Percentiles rank a stretch among this genome's conserved stretches.
These are phyloP conservation scores for Cryptococcus sp. DNA, from an alignment of 1,284 basidiomycete genomes.

Conservation along the genomic window DNA sequence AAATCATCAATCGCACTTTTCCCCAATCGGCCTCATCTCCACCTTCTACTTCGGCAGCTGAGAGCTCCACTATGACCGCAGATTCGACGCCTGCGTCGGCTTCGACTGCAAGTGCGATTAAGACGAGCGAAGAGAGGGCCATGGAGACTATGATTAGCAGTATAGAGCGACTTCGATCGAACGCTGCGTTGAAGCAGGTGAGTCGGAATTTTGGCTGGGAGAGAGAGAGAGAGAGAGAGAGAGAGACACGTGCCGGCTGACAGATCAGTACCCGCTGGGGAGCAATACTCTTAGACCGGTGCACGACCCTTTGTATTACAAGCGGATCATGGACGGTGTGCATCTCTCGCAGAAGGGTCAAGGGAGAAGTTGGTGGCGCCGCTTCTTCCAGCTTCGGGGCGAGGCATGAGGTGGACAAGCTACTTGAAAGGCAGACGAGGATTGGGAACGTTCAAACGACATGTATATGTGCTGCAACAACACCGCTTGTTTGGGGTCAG, in stretches of 20 bases:
- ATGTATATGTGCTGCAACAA: no score
- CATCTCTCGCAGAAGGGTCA: constrained; percentile 32
- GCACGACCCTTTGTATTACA: constrained; percentile 40
- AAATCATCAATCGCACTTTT: constrained; percentile 26
- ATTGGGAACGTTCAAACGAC: no score
- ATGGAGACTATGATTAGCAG: constrained; percentile 15
- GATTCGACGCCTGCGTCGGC: neutral
- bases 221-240: no score
- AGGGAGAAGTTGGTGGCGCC: constrained; percentile 41
- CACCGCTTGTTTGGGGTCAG: no score
- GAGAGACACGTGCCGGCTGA: no score
- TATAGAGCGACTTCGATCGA: constrained; percentile 21
- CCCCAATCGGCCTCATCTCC: constrained; percentile 11
- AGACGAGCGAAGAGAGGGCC: constrained; percentile 11
- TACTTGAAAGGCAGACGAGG: no score
- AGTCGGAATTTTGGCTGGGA: constrained; percentile 7
- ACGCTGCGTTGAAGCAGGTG: constrained; percentile 25
- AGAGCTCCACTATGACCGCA: constrained; percentile 4
- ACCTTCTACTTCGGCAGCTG: constrained; percentile 8
- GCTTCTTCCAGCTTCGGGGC: constrained; percentile 42
- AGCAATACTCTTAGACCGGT: constrained; percentile 26
- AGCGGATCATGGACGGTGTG: constrained; percentile 38
- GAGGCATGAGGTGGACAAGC: no score
- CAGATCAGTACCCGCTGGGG: constrained; percentile 31
- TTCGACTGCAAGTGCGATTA: constrained; percentile 2